phyloP scores from a whole-genome alignment of 164 flowering plant species.

The Vitis labrusca region DNA sequence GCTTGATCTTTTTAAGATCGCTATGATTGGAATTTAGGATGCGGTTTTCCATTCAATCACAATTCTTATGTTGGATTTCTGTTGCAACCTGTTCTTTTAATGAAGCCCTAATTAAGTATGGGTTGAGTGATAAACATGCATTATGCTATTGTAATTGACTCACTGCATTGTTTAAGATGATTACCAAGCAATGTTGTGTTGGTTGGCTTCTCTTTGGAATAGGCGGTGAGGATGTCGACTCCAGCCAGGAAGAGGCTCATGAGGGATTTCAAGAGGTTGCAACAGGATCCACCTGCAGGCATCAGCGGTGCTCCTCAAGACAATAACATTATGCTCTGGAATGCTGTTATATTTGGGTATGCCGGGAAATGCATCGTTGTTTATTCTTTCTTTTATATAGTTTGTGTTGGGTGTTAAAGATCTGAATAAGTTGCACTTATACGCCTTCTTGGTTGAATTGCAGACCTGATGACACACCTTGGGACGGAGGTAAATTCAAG shows the following conservation, averaged over 20 bases:
- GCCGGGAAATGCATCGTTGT: neutral
- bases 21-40: no score
- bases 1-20: no score
- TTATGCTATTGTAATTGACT: no score
- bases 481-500: conserved; percentile 66
- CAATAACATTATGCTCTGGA: conserved; percentile 78
- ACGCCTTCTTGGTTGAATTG: conserved; percentile 23
- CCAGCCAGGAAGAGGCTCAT: conserved; percentile 73
- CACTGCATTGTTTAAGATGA: no score
- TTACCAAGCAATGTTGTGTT: neutral
- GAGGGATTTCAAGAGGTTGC: conserved; percentile 84
- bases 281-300: conserved; percentile 79
- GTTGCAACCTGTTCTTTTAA: no score
- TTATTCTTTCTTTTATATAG: neutral
- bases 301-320: conserved; percentile 80
- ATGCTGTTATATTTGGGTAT: conserved; percentile 83
- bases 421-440: neutral
- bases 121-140: no score
- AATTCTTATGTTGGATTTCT: no score
- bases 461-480: conserved; percentile 84
- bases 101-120: no score
- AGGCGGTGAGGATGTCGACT: conserved; percentile 63
- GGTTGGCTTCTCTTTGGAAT: neutral
- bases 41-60: no score
- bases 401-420: neutral